phyloP scores from a whole-genome alignment of 768 basidiomycete species.

The Boletus rubescentipes region DNA sequence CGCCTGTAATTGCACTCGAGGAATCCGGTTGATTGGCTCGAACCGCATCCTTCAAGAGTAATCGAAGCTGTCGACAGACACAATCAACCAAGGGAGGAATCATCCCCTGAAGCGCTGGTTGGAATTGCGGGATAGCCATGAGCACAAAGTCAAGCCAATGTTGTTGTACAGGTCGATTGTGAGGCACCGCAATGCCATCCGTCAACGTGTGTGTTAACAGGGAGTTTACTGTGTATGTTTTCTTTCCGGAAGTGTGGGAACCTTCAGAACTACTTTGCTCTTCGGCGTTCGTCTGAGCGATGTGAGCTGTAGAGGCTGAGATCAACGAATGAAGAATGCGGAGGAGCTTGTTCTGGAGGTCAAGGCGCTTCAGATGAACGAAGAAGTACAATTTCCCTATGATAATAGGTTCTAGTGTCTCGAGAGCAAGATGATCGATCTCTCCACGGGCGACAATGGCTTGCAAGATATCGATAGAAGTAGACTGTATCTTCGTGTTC shows the following conservation, averaged over 20 bases:
- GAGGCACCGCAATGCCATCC: constrained; percentile 68
- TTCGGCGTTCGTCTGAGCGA: constrained; percentile 28
- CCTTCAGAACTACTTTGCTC: constrained; percentile 37
- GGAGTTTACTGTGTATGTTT: constrained; percentile 58
- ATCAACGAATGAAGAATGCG: constrained; percentile 88
- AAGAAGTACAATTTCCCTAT: constrained; percentile 74
- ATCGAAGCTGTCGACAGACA: constrained; percentile 66
- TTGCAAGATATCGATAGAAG: constrained; percentile 80
- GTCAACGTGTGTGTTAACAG: constrained; percentile 75
- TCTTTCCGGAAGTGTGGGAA: constrained; percentile 29
- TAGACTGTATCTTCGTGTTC: constrained; percentile 69
- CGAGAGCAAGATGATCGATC: constrained; percentile 55
- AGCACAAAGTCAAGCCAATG: constrained; percentile 97
- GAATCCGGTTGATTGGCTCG: constrained; percentile 40
- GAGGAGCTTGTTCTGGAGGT: constrained; percentile 91
- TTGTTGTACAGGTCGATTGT: constrained; percentile 81
- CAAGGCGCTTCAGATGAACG: constrained; percentile 67
- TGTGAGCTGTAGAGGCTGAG: constrained; percentile 52
- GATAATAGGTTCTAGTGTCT: constrained; percentile 67
- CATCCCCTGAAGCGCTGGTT: constrained; percentile 62
- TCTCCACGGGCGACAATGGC: constrained; percentile 81
- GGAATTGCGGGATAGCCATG: constrained; percentile 86
- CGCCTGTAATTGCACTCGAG: constrained; percentile 43
- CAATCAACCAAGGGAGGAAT: constrained; percentile 78
- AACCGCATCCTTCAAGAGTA: constrained; percentile 54